phyloP scores from a whole-genome alignment of 2,329 filamentous ascomycete genomes.

The Trichoderma sp. region DNA sequence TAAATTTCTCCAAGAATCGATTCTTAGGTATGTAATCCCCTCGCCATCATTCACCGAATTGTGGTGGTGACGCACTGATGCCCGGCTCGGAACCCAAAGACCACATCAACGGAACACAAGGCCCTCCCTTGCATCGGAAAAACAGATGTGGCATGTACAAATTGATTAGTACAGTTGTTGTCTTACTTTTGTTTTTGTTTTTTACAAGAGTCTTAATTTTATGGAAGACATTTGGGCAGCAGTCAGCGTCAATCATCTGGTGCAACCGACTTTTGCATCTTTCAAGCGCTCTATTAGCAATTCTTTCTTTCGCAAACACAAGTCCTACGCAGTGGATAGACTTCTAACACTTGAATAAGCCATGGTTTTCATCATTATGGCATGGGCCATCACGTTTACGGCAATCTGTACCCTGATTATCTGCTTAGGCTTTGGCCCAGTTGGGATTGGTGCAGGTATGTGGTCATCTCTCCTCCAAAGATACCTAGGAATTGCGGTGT shows the following conservation, averaged over 20 bases:
- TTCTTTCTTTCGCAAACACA: neutral
- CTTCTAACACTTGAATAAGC: neutral
- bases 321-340: neutral
- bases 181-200: neutral
- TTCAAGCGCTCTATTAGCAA: neutral
- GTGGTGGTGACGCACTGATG: neutral
- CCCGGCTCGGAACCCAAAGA: neutral
- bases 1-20: neutral
- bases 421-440: conserved; percentile 14
- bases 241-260: neutral
- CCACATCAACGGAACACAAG: neutral
- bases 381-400: conserved; percentile 16
- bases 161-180: neutral
- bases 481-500: neutral
- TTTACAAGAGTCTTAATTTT: neutral
- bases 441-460: conserved; percentile 18
- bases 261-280: neutral
- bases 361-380: conserved; percentile 5
- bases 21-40: neutral
- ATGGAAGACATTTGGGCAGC: neutral
- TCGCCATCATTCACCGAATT: neutral
- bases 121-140: conserved; percentile 4
- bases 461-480: neutral
- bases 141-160: neutral
- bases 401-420: conserved; percentile 10